phyloP scores from a whole-genome alignment of 129 eudicot genomes.

The Oenanthe sinensis region DNA sequence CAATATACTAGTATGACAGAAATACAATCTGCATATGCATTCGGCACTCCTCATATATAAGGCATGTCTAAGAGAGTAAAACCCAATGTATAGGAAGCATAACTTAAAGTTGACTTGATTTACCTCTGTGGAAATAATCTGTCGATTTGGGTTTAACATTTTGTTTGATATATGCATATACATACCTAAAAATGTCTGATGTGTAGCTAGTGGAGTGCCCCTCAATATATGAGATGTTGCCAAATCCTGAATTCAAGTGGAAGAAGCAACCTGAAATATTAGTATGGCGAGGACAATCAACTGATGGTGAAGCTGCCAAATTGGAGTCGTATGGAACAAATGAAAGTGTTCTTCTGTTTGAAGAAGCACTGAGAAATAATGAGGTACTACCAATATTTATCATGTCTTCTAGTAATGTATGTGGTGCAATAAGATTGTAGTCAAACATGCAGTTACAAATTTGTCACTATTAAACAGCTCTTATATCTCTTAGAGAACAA shows the following conservation, averaged over 20 bases:
- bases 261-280: constrained; percentile 63
- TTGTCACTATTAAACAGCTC: background rate
- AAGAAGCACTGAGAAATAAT: constrained; percentile 73
- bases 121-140: background rate
- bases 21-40: background rate
- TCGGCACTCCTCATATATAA: background rate
- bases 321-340: constrained; percentile 46
- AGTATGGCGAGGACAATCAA: constrained; percentile 57
- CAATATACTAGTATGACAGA: background rate
- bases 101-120: background rate
- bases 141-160: background rate
- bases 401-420: background rate
- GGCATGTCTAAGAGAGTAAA: background rate
- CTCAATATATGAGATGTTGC: constrained; percentile 83
- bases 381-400: constrained; percentile 36
- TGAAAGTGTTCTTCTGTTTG: constrained; percentile 46
- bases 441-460: background rate
- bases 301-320: constrained; percentile 34
- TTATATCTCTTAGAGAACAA: background rate
- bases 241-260: constrained; percentile 80
- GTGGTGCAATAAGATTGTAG: background rate
- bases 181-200: constrained; percentile 3
- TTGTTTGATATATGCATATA: background rate
- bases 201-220: constrained; percentile 82
- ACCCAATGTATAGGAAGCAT: background rate